phyloP scores from a whole-genome alignment of 2,329 filamentous ascomycete species.

The Fusarium irregulare region DNA sequence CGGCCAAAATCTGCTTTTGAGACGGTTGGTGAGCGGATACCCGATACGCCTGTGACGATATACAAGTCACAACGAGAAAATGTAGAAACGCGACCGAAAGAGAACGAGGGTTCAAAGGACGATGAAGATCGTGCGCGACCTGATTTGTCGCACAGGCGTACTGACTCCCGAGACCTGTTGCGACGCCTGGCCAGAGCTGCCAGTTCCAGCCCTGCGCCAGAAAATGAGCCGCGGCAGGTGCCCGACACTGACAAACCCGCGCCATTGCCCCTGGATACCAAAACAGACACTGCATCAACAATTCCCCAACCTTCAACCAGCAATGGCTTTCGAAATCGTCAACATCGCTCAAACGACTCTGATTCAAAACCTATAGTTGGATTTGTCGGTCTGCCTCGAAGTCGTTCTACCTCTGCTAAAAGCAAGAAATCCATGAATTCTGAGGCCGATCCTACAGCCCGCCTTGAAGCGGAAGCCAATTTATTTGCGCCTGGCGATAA shows the following conservation, averaged over 20 bases:
- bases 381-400: conserved; percentile 59
- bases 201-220: conserved; percentile 57
- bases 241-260: conserved; percentile 27
- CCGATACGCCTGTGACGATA: conserved; percentile 56
- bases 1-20: conserved; percentile 45
- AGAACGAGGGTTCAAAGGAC: conserved; percentile 13
- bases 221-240: conserved; percentile 40
- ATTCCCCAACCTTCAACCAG: conserved; percentile 35
- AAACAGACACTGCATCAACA: conserved; percentile 22
- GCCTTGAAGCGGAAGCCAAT: conserved; percentile 67
- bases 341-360: conserved; percentile 33
- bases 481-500: conserved; percentile 67
- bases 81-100: conserved; percentile 12
- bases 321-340: conserved; percentile 26
- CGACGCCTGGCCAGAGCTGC: conserved; percentile 61
- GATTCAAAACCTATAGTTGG: conserved; percentile 57
- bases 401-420: conserved; percentile 57
- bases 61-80: conserved; percentile 47
- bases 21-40: conserved; percentile 49
- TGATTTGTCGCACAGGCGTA: conserved; percentile 40
- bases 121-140: conserved; percentile 31
- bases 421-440: conserved; percentile 63
- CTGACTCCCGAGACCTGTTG: conserved; percentile 62
- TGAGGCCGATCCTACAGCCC: conserved; percentile 65
- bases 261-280: conserved; percentile 24